Conservation (phyloP, 2,329 filamentous ascomycete genomes). For the Monosporascus sp. region DNA sequence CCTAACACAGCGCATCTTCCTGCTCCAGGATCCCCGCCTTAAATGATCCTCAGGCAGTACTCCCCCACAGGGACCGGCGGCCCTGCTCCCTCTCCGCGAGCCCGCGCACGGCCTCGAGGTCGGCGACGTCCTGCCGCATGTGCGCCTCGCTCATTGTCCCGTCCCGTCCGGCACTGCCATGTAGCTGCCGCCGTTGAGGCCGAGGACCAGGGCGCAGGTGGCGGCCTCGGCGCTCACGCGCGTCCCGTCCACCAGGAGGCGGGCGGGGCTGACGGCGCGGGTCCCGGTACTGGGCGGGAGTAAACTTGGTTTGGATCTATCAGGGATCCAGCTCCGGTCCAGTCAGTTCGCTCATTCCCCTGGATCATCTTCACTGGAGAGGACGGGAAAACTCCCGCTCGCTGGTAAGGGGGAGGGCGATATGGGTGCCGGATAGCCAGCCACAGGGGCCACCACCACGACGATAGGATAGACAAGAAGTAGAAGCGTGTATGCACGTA, state of each 20-base stretch:
- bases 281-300: constrained; percentile 58
- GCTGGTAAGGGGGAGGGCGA: neutral
- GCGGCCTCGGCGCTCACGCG: constrained; percentile 32
- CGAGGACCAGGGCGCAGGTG: constrained; percentile 44
- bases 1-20: too few relatives aligned
- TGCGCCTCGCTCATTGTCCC: constrained; percentile 40
- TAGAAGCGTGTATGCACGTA: constrained; percentile 29
- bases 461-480: neutral
- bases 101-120: constrained; percentile 31
- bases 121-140: constrained; percentile 45
- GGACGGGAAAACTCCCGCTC: neutral
- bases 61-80: too few relatives aligned
- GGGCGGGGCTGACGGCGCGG: constrained; percentile 39
- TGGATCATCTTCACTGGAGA: too few relatives aligned
- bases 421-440: too few relatives aligned
- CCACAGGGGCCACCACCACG: too few relatives aligned
- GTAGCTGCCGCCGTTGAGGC: constrained; percentile 27
- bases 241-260: too few relatives aligned
- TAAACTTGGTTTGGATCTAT: constrained; percentile 81
- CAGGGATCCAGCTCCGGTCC: constrained; percentile 4
- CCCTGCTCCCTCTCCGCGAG: constrained; percentile 14
- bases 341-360: constrained; percentile 1
- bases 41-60: too few relatives aligned
- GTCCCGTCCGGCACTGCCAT: constrained; percentile 40
- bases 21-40: too few relatives aligned